Percentiles rank a stretch among this genome's conserved stretches.
Evolutionary conservation across 192 early-diverging fungal species (phyloP).

Genomic region (Rhizoclosmatium globosum): DNA sequence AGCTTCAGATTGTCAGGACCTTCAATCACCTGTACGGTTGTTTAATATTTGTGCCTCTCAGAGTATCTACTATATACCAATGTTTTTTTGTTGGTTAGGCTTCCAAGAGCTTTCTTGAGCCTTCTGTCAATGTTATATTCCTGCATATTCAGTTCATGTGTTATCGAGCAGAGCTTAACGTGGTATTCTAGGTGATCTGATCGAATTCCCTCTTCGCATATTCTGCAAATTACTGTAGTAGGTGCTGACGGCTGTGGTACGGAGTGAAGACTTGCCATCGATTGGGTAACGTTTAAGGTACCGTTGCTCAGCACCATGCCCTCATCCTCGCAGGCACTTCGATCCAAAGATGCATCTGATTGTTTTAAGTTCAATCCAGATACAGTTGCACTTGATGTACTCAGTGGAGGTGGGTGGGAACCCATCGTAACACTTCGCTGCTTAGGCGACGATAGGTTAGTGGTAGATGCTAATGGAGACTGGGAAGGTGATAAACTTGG

Average conservation of each 20-base stretch:
- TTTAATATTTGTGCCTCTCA: neutral
- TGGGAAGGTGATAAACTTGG: neutral
- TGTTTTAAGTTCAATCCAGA: neutral
- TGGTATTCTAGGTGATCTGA: conserved; percentile 75
- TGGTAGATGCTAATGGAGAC: neutral
- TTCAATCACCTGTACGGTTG: conserved; percentile 16
- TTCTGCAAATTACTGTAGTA: conserved; percentile 73
- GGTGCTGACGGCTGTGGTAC: neutral
- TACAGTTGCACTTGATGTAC: neutral
- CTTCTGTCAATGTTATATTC: conserved; percentile 65
- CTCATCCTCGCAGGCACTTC: neutral
- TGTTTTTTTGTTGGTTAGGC: conserved; percentile 54
- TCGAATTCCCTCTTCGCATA: conserved; percentile 83
- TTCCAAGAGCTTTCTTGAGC: conserved; percentile 65
- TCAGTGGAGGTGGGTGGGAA: neutral
- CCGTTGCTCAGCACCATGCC: neutral
- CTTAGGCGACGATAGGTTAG: neutral
- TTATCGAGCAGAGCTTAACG: conserved; percentile 79
- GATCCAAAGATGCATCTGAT: neutral
- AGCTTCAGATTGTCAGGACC: conserved; percentile 47
- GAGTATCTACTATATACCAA: conserved; percentile 28
- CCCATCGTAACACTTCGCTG: conserved; percentile 3
- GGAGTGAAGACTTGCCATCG: neutral
- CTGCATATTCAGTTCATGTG: conserved; percentile 64
- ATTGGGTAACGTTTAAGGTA: neutral